Base-by-base conservation (phyloP, 768 basidiomycete genomes). In the Melanogaster broomeanus region DNA sequence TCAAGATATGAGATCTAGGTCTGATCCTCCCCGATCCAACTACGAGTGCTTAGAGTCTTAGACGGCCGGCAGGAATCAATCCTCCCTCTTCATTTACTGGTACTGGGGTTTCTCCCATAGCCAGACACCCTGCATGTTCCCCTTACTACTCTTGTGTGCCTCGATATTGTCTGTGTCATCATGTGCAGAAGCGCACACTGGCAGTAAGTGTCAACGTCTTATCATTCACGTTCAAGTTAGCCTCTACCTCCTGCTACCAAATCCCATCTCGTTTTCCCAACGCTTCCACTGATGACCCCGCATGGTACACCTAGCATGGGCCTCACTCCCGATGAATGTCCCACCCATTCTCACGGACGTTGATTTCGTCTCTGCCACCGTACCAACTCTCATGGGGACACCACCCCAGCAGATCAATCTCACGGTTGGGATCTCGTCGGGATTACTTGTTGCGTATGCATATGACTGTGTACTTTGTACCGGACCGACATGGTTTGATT, bases 321-420 rank as follows among this genome's bases (percentile, higher is more conserved):
- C 53, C 6, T 44, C 48, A 11, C 51, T 67, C 9, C 65, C 56
- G n/a, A 61, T 67, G 61, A 57, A 31, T 15, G 64, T 66, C 13
- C 41, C 18, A 27, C 35, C 54, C 10, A 48, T 42, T 44, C 60
- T 67, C 13, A 9, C 42, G 19, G 58, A 67, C 8, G 18, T n/a
- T 12, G 3, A 0, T 24, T 51, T 44, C 41, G 27, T 44, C 31
- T 55, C 65, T 22, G 41, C 47, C 13, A 65, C 58, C 8, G 58
- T 58, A 6, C 53, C 61, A 18, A 48, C 43, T 10, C 58, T 63
- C 28, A 18, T 67, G 64, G 65, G n/a, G 13, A 66, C 61, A 10
- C 66, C 65, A 11, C 61, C 66, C 19, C 65, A 67, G 44, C 53
- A 60, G 42, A 22, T 68, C 38, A 53, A 61, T 28, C 46, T 67